Base-by-base conservation (phyloP, 148 eudicot genomes). In the Amaranthus palmeri region DNA sequence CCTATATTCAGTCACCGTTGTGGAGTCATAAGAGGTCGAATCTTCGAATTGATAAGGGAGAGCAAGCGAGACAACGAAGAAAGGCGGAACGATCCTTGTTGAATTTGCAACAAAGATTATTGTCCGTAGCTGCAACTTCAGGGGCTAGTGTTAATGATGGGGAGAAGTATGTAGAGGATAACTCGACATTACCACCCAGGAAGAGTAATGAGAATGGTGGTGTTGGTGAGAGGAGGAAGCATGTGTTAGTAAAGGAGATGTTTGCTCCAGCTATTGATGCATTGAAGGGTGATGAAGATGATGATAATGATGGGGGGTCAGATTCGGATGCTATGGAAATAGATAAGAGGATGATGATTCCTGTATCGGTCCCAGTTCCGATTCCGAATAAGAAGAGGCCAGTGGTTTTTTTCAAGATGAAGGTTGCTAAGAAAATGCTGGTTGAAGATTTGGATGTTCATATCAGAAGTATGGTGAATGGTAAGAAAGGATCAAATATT, bases 51-150 rank as follows among this genome's bases (percentile, higher is more conserved):
- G 91, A 86, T 69, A 89, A 86, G 76, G 82, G 88, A n/a, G 96
- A 89, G 82, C 87, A 86, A 11, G 95, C 88, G 0, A 89, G 90
- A 67, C 98, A 93, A 71, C 80, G 88, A 67, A 89, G 98, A 77
- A 93, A 93, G 76, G 98, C 97, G 0, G 98, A 91, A 79, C 83
- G 90, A 52, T 87, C 98, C 67, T 83, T 93, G 78, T 75, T 91
- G 79, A 93, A 78, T 74, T 84, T 93, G 84, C 97, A 93, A 76
- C 89, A 91, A 67, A 73, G 97, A 46, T 71, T 93, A 75, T 47
- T 89, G 44, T 77, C 80, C 9, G 75, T 81, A 25, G 81, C 81
- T 5, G 79, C 71, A 14, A 68, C 88, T 12, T 83, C 89, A 36
- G 76, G 84, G 17, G 81, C 84, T 9, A 72, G 74, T 36, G 74